phyloP scores from a whole-genome alignment of 768 basidiomycete genomes.

The Lenzites betulinus region DNA sequence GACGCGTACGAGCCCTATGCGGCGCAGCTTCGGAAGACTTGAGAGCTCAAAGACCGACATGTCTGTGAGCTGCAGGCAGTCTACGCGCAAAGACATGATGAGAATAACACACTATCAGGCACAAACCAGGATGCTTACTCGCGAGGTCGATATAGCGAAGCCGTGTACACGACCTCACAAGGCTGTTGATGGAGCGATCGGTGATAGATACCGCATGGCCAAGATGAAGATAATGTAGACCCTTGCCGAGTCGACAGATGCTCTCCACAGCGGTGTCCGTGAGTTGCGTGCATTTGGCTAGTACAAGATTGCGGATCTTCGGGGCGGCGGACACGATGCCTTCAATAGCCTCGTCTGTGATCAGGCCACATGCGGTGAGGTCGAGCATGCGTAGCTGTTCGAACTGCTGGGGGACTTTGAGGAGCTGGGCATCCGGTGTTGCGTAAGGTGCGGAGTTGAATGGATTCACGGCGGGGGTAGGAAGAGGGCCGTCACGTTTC shows the following conservation, averaged over 20 bases:
- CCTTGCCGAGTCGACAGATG: conserved; percentile 86
- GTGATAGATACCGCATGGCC: conserved; percentile 91
- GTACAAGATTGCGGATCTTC: conserved; percentile 51
- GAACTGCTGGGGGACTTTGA: conserved; percentile 63
- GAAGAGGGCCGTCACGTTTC: conserved; percentile 45
- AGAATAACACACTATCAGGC: not conserved
- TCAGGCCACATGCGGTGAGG: conserved; percentile 75
- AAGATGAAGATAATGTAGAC: conserved; percentile 92
- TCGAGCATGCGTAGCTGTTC: conserved; percentile 94
- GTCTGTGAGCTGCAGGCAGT: conserved; percentile 87
- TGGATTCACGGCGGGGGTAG: conserved; percentile 34
- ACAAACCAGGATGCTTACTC: conserved; percentile 53
- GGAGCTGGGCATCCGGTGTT: conserved; percentile 56
- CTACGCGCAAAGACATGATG: conserved; percentile 39
- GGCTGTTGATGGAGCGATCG: conserved; percentile 79
- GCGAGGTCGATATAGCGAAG: conserved; percentile 96
- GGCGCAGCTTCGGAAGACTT: conserved; percentile 82
- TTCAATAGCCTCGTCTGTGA: conserved; percentile 80
- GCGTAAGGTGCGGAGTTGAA: conserved; percentile 36
- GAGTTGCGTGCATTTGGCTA: conserved; percentile 68
- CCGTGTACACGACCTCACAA: conserved; percentile 86
- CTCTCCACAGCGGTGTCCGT: conserved; percentile 83
- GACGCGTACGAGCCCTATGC: conserved; percentile 94
- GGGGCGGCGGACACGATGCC: conserved; percentile 60
- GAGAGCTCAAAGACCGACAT: conserved; percentile 93